Base-by-base conservation (phyloP, 257 asterid species). In the Apocynum venetum region DNA sequence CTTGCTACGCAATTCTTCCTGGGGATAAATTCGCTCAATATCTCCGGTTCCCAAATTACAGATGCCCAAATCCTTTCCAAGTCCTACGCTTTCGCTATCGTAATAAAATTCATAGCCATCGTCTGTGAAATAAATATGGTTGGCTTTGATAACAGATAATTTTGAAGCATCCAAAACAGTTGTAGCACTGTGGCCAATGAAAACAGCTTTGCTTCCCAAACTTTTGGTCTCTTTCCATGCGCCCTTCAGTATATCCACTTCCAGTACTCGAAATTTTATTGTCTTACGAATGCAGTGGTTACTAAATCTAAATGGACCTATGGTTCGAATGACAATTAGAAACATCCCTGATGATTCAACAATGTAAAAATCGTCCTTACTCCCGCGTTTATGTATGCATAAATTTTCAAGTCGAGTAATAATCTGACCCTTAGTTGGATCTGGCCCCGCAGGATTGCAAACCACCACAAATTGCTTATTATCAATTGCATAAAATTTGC, bases 121-220 rank as follows among this genome's bases (percentile, higher is more conserved):
- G 20, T 70, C 69, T 4, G 69, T 25, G 69, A 63, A 70, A 47
- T 46, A 70, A 46, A 70, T 46, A 70, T 47, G 74, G n/a, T 70
- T 70, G 25, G 41, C 74, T 70, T 70, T 70, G 8, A 70, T 15
- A 20, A 38, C 74, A 46, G 57, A 15, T 4, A 63, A 63, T 63
- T 38, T 63, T 3, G 74, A 70, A 6, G 38, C 74, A 47, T 70
- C 57, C 14, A 70, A 6, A 8, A 25, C 8, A 47, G 20, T 20
- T 6, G 74, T 15, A 11, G 74, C 20, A 38, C 52, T 70, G n/a
- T 70, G 52, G 9, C 74, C 74, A 7, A 70, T 17, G 20, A 70
- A 70, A 25, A 48, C 38, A 15, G 74, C 56, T 9, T 4, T 70
- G 38, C 38, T n/a, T 4, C 74, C 74, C 57, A 70, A n/a, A 25